Evolutionary conservation across 169 alveolate genomes (phyloP), one percentile per base, ranked within the genome.

Genomic region (Ichthyophthirius multifiliis): DNA sequence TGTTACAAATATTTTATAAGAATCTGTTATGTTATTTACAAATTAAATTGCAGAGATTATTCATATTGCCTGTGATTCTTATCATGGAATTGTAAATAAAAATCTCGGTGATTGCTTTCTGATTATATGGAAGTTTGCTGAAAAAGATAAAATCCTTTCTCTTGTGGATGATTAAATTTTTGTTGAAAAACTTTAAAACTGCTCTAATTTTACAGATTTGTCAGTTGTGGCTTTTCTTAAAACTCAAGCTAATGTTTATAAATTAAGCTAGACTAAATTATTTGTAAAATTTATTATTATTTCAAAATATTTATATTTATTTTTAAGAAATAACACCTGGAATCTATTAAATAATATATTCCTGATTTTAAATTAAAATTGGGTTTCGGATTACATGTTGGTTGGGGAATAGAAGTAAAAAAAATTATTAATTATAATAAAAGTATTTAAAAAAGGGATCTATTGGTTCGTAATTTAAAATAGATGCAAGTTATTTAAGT

Each of bases 101-200:
- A 98, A 98, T 89, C 94, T 96, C 6, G 99, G 99, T 31, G 99
- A 96, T 85, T 98, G 99, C 48, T 97, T 97, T 84, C 85, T 98
- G 37, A 88, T 98, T 16, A 99, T 97, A 16, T 98, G 99, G 98
- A 97, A 96, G 80, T 89, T 87, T 46, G 85, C 83, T 34, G 90
- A 88, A 23, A 87, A 86, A 37, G 94, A 90, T 74, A 83, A 71
- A 45, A 80, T 83, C 39, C 76, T 76, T 37, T 86, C 80, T 63
- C 77, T 65, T 35, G 82, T 79, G 35, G 75, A 65, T 65, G 73
- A 78, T 55, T 64, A 87, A 75, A 83, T 85, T 27, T 65, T 65
- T 30, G 76, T 73, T 0, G 78, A 74, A 41, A 64, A 30, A 12
- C 48, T 45, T 46, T 37, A 23, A 10, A 5, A 30, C 47, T 20